Percentiles rank a stretch among this genome's conserved stretches.
These are phyloP conservation scores for Komagataea norvegica DNA, from an alignment of 1,139 yeast genomes.

Conservation along the genomic window DNA sequence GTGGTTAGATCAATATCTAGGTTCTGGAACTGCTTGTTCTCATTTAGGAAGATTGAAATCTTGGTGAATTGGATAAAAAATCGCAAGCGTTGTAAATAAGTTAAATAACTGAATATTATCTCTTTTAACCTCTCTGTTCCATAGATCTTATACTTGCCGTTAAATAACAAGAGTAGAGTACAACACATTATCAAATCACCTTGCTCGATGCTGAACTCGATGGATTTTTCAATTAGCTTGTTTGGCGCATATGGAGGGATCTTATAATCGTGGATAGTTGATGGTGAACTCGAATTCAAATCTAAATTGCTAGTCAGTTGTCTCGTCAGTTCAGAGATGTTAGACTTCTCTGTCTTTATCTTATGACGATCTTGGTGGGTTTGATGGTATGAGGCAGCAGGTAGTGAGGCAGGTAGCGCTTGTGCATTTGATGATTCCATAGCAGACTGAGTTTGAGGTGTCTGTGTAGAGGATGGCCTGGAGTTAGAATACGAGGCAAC, in stretches of 20 bases:
- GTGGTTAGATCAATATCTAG: slow-evolving; percentile 51
- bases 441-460: no score
- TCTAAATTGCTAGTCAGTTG: slow-evolving; percentile 19
- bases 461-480: no score
- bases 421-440: slow-evolving; percentile 3
- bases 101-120: slow-evolving; percentile 56
- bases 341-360: slow-evolving; percentile 19
- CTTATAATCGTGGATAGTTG: slow-evolving; percentile 14
- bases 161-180: slow-evolving; percentile 54
- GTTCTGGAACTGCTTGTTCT: slow-evolving; percentile 38
- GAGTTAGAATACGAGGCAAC: slow-evolving; percentile 9
- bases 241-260: slow-evolving; percentile 45
- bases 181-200: slow-evolving; percentile 67
- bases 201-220: slow-evolving; percentile 47
- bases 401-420: background rate
- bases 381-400: slow-evolving; percentile 1
- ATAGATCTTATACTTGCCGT: slow-evolving; percentile 34
- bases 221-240: slow-evolving; percentile 40
- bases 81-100: slow-evolving; percentile 46
- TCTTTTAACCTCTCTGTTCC: slow-evolving; percentile 32
- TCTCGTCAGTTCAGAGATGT: slow-evolving; percentile 23
- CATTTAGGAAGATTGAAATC: slow-evolving; percentile 44
- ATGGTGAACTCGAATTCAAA: background rate
- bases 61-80: slow-evolving; percentile 56
- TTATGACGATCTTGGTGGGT: background rate